Evolutionary conservation across 768 basidiomycete genomes (phyloP).

Genomic region (Pseudohyphozyma bogoriensis): DNA sequence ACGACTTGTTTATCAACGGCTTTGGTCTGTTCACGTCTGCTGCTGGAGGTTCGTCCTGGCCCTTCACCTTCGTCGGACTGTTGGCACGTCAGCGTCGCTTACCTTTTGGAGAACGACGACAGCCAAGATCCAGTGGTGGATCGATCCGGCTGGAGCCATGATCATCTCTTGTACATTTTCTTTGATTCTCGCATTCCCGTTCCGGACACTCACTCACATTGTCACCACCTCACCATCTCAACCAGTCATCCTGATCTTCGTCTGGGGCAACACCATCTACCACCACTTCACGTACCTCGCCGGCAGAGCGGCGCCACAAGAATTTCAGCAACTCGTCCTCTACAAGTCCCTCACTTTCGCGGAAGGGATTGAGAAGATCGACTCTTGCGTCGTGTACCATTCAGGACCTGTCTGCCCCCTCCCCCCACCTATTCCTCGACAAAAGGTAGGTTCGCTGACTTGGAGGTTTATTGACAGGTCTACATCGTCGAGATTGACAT

Average conservation of each 20-base stretch:
- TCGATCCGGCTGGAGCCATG: conserved; percentile 36
- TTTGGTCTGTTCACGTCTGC: conserved; percentile 11
- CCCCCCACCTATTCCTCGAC: background rate
- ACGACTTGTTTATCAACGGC: conserved; percentile 15
- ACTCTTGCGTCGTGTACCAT: conserved; percentile 88
- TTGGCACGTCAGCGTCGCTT: too few species aligned
- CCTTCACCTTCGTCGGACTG: too few species aligned
- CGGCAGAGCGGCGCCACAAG: conserved; percentile 82
- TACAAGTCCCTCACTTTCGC: conserved; percentile 90
- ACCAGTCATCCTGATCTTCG: conserved; percentile 52
- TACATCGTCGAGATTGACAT: conserved; percentile 90
- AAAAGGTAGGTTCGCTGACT: background rate
- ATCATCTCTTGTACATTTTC: conserved; percentile 34
- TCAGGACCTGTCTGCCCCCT: conserved; percentile 33
- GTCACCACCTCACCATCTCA: conserved; percentile 1
- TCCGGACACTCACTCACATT: conserved; percentile 48
- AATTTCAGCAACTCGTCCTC: conserved; percentile 74
- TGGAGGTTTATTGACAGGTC: background rate
- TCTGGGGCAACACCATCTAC: conserved; percentile 66
- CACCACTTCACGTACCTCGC: conserved; percentile 75
- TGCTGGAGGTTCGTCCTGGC: too few species aligned
- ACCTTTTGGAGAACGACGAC: too few species aligned
- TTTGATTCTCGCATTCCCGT: conserved; percentile 52
- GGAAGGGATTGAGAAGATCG: conserved; percentile 71
- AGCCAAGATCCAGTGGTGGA: conserved; percentile 42